These are phyloP conservation scores for Aspergillus mulundensis DNA, from an alignment of 495 filamentous ascomycete species.

Conservation along the genomic window DNA sequence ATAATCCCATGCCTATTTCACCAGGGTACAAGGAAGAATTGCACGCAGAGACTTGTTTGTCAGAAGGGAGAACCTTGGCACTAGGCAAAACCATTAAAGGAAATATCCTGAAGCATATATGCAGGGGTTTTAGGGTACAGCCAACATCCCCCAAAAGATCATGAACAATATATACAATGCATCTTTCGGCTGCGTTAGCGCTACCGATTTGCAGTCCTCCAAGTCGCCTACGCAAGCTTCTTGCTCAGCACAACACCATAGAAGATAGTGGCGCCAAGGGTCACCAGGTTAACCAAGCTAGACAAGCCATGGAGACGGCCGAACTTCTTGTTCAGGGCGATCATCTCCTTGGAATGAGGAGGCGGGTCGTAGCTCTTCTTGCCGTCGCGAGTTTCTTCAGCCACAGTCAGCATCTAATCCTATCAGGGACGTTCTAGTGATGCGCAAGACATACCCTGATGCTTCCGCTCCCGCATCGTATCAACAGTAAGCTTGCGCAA, in stretches of 20 bases:
- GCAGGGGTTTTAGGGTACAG: too few species aligned
- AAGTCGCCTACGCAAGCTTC: slow-evolving; percentile 33
- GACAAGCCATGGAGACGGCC: slow-evolving; percentile 72
- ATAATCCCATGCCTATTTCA: too few species aligned
- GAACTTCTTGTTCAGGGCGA: slow-evolving; percentile 75
- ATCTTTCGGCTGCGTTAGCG: neutral
- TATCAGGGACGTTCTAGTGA: too few species aligned
- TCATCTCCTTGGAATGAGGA: slow-evolving; percentile 78
- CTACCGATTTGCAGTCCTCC: neutral
- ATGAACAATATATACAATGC: neutral
- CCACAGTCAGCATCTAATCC: neutral
- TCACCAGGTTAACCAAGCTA: slow-evolving; percentile 67
- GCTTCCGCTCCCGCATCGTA: slow-evolving; percentile 68
- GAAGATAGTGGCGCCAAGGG: slow-evolving; percentile 58
- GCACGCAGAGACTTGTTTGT: too few species aligned
- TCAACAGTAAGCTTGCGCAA: slow-evolving; percentile 69
- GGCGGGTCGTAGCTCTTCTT: slow-evolving; percentile 74
- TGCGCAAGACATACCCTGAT: slow-evolving; percentile 74
- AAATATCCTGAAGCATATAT: too few species aligned
- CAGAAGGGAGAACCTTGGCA: too few species aligned
- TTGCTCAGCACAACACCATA: slow-evolving; percentile 71
- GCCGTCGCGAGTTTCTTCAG: slow-evolving; percentile 67
- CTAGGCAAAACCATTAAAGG: too few species aligned
- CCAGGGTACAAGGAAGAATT: too few species aligned
- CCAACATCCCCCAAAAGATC: too few species aligned